Evolutionary conservation across 73 alveolate genomes (phyloP).

Genomic region (Paramecium sexaurelia): DNA sequence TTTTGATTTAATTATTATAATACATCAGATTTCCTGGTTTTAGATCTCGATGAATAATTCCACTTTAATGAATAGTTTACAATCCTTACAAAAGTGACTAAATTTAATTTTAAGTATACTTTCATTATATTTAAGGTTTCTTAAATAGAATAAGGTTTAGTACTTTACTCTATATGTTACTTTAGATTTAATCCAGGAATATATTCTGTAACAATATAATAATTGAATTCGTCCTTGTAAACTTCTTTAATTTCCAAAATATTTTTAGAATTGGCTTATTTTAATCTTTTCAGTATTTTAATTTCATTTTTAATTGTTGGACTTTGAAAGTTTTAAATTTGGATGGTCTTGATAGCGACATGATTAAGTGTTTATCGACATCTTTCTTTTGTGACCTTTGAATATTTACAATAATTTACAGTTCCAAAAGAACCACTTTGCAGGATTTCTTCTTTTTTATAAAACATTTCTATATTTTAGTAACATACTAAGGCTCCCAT

Average conservation of each 20-base stretch:
- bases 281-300: slow-evolving; percentile 15
- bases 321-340: not conserved
- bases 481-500: slow-evolving; percentile 15
- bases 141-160: not conserved
- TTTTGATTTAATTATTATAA: slow-evolving; percentile 78
- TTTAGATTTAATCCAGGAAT: not conserved
- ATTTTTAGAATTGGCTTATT: not conserved
- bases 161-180: not conserved
- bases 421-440: slow-evolving; percentile 23
- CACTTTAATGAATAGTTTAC: slow-evolving; percentile 74
- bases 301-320: slow-evolving; percentile 7
- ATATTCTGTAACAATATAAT: not conserved
- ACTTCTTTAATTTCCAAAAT: not conserved
- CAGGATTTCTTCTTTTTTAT: not conserved
- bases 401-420: not conserved
- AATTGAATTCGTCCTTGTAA: not conserved
- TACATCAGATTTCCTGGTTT: slow-evolving; percentile 80
- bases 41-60: slow-evolving; percentile 77
- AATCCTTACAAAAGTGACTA: slow-evolving; percentile 78
- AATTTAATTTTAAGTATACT: not conserved
- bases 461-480: not conserved
- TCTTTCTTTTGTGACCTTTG: slow-evolving; percentile 13
- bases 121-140: not conserved
- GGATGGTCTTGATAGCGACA: not conserved
- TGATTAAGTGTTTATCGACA: not conserved